Percentiles rank a stretch among this genome's conserved stretches.
These are phyloP conservation scores for Davidsoniella virescens DNA, from an alignment of 2,329 filamentous ascomycete species.

Conservation along the genomic window DNA sequence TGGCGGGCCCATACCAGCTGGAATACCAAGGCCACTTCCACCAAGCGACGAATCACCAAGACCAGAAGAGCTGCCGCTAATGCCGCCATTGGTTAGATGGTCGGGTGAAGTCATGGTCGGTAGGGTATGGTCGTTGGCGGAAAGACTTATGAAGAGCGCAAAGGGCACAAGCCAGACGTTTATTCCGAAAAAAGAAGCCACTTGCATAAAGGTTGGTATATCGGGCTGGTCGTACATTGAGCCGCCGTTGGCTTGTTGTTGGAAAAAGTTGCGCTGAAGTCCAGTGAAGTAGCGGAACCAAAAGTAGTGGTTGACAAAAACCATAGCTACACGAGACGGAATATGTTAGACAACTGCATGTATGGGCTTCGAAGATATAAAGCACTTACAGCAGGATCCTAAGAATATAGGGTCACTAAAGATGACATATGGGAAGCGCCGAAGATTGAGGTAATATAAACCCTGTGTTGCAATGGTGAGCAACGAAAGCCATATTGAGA, in stretches of 20 bases:
- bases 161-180: conserved; percentile 97
- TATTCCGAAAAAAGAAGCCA: conserved; percentile 87
- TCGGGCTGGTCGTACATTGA: conserved; percentile 45
- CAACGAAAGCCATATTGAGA: conserved; percentile 58
- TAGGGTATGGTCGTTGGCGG: conserved; percentile 85
- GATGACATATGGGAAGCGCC: conserved; percentile 59
- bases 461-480: conserved; percentile 68
- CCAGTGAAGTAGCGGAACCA: conserved; percentile 90
- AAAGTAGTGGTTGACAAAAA: conserved; percentile 78
- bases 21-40: neutral
- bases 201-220: conserved; percentile 76
- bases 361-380: neutral
- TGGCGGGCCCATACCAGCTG: conserved; percentile 14
- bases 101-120: conserved; percentile 66
- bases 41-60: neutral
- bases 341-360: neutral
- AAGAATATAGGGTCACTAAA: conserved; percentile 78
- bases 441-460: conserved; percentile 77
- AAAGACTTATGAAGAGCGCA: conserved; percentile 82
- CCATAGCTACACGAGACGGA: conserved; percentile 41
- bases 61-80: conserved; percentile 26
- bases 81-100: conserved; percentile 27
- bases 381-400: conserved; percentile 55
- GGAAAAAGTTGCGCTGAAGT: conserved; percentile 39
- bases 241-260: conserved; percentile 23